These are phyloP conservation scores for Corymbia calophylla DNA, from an alignment of 441 rosid species.

Conservation along the genomic window DNA sequence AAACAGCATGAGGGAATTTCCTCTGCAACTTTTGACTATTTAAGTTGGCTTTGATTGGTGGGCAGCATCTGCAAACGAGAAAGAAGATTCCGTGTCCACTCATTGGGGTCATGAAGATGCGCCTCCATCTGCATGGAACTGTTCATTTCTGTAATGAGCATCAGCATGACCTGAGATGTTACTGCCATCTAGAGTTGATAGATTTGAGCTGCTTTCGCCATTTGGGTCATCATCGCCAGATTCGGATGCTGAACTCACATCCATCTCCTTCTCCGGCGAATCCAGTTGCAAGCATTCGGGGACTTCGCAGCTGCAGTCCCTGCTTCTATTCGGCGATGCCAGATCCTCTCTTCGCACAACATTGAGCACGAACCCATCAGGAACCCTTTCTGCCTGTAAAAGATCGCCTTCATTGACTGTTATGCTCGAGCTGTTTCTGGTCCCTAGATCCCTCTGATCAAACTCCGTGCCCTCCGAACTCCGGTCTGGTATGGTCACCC, in stretches of 20 bases:
- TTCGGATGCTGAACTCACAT: background rate
- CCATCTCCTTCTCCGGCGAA: background rate
- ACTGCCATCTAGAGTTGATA: background rate
- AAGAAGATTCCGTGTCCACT: background rate
- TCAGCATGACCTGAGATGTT: background rate
- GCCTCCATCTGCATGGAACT: background rate
- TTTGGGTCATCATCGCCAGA: background rate
- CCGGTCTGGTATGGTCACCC: slow-evolving; percentile 34
- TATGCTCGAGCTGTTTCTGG: slow-evolving; percentile 37
- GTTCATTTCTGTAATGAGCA: background rate
- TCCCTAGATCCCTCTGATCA: slow-evolving; percentile 28
- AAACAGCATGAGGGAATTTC: background rate
- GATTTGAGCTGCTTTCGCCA: background rate
- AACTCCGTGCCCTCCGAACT: slow-evolving; percentile 24
- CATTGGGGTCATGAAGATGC: background rate
- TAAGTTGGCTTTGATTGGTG: background rate
- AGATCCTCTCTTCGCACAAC: background rate
- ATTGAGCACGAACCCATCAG: background rate
- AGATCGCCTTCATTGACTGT: background rate
- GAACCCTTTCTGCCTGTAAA: background rate
- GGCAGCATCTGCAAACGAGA: background rate
- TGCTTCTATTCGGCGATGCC: background rate
- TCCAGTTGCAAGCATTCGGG: background rate
- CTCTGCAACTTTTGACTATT: background rate
- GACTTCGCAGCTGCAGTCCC: background rate